Conservation (phyloP, 495 filamentous ascomycete species). For the Xylaria intraflava region DNA sequence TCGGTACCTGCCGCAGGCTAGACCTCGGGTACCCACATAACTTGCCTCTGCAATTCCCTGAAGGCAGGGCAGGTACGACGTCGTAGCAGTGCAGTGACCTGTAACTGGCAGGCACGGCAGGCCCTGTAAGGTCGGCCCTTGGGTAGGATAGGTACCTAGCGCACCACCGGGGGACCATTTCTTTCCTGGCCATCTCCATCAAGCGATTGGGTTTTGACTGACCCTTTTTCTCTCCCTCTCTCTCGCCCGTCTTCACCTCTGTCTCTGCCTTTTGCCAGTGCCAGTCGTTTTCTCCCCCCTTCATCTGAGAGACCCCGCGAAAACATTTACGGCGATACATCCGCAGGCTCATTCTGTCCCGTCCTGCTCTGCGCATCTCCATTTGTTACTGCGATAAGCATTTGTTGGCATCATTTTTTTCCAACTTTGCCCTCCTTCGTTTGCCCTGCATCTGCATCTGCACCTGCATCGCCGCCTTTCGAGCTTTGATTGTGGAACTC, state of each 20-base stretch:
- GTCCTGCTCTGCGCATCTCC: slow-evolving; percentile 11
- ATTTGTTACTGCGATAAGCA: slow-evolving; percentile 14
- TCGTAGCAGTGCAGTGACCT: background rate
- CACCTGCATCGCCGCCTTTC: slow-evolving; percentile 1
- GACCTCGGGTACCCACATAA: background rate
- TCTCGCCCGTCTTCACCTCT: background rate
- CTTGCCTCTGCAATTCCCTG: background rate
- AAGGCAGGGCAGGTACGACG: background rate
- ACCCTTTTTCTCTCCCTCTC: slow-evolving; percentile 3
- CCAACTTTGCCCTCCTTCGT: background rate
- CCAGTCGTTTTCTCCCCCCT: slow-evolving; percentile 10
- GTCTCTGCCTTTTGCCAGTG: background rate
- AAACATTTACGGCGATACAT: slow-evolving; percentile 9
- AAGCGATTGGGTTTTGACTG: background rate
- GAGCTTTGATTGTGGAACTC: slow-evolving; percentile 10
- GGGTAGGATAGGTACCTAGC: background rate
- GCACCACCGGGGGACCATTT: background rate
- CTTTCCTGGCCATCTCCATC: slow-evolving; percentile 10
- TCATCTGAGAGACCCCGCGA: slow-evolving; percentile 9
- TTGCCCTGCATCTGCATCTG: slow-evolving; percentile 2
- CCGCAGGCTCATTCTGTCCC: background rate
- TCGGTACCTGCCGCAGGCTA: background rate
- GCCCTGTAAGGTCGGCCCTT: background rate
- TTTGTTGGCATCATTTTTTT: slow-evolving; percentile 10
- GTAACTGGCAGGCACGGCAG: background rate